phyloP scores from a whole-genome alignment of 192 early-diverging fungal species.

The Piromyces finnis region DNA sequence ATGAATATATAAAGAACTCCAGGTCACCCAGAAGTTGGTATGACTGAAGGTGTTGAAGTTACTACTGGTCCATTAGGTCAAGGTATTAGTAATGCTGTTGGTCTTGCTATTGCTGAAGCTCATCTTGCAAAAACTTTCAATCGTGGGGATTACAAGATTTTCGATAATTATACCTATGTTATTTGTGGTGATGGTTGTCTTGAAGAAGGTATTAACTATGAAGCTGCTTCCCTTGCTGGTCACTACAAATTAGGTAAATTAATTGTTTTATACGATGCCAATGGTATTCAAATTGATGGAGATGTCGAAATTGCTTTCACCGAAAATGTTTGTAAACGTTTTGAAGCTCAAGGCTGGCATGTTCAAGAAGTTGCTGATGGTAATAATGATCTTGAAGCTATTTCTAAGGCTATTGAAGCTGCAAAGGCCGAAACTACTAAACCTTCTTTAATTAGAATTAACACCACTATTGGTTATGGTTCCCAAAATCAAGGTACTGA shows the following conservation, averaged over 20 bases:
- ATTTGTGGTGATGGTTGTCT: slow-evolving; percentile 91
- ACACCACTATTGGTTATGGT: slow-evolving; percentile 87
- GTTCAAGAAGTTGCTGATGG: slow-evolving; percentile 57
- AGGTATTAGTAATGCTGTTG: slow-evolving; percentile 78
- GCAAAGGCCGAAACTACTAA: slow-evolving; percentile 76
- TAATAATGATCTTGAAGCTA: slow-evolving; percentile 51
- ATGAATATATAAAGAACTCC: slow-evolving; percentile 45
- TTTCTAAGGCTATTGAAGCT: slow-evolving; percentile 56
- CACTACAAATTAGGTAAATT: slow-evolving; percentile 85
- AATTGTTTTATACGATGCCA: slow-evolving; percentile 89
- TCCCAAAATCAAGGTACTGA: slow-evolving; percentile 74
- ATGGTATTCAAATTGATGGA: slow-evolving; percentile 90
- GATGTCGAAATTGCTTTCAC: slow-evolving; percentile 64
- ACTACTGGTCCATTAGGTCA: slow-evolving; percentile 95
- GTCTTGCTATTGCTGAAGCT: slow-evolving; percentile 75
- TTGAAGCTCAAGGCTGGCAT: slow-evolving; percentile 90
- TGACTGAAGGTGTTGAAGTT: slow-evolving; percentile 81
- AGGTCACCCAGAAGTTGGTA: slow-evolving; percentile 78
- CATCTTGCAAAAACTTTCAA: slow-evolving; percentile 85
- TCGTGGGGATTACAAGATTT: slow-evolving; percentile 60
- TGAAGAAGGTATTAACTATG: slow-evolving; percentile 88
- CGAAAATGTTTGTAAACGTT: slow-evolving; percentile 75
- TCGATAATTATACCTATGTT: slow-evolving; percentile 71
- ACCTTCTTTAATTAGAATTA: slow-evolving; percentile 72
- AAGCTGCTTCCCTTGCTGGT: slow-evolving; percentile 81